A percentile compares a stretch with the other conserved stretches of the same genome.
phyloP scores from a whole-genome alignment of 306 rosid species.

The Lathyrus sativus region DNA sequence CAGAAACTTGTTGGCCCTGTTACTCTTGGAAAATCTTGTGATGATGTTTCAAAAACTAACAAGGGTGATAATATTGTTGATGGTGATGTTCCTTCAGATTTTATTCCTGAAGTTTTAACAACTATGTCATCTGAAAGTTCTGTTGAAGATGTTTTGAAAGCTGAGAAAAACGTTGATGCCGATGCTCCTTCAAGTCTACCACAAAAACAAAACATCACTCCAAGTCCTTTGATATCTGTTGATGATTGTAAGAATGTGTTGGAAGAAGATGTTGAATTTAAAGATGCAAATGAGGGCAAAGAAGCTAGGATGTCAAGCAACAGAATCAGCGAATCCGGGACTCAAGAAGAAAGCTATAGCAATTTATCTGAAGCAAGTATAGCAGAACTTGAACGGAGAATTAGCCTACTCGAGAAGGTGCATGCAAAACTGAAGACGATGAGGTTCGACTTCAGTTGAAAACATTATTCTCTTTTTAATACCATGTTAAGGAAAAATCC shows the following conservation, averaged over 20 bases:
- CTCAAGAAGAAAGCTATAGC: neutral
- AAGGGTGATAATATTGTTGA: neutral
- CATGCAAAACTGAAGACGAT: neutral
- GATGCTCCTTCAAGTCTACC: constrained; percentile 24
- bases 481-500: neutral
- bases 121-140: neutral
- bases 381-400: constrained; percentile 25
- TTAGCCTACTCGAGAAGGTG: constrained; percentile 14
- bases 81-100: constrained; percentile 30
- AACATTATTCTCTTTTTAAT: neutral
- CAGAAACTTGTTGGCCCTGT: neutral
- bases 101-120: constrained; percentile 11
- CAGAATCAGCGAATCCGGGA: neutral
- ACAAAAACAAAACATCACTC: neutral
- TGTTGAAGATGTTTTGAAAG: neutral
- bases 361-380: neutral
- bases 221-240: neutral
- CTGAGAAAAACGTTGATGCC: neutral
- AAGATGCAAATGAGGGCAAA: constrained; percentile 15
- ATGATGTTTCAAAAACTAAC: constrained; percentile 1
- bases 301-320: neutral
- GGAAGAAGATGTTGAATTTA: neutral
- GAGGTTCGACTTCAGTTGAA: constrained; percentile 25
- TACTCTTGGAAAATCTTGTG: constrained; percentile 12
- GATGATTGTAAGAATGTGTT: neutral